Percentiles rank a stretch among this genome's conserved stretches.
phyloP scores from a whole-genome alignment of 2,329 filamentous ascomycete species.

The Cytospora piceicola region DNA sequence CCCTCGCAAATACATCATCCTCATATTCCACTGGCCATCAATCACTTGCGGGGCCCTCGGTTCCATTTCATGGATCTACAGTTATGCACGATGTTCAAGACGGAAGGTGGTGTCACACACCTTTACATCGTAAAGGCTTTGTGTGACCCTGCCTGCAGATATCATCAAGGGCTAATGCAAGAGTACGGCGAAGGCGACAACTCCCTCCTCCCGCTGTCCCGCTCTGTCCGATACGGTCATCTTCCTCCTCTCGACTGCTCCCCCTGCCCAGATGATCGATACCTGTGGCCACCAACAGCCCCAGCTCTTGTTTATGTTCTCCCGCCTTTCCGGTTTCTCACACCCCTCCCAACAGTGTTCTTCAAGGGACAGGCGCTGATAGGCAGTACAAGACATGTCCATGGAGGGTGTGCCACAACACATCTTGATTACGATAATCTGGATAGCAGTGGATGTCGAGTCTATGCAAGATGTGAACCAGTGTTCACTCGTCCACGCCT shows the following conservation, averaged over 20 bases:
- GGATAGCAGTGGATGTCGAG: not conserved
- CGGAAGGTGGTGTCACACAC: not conserved
- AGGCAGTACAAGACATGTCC: not conserved
- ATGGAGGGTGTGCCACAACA: conserved; percentile 9
- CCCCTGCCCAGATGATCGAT: not conserved
- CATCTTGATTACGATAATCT: conserved; percentile 10
- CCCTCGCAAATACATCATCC: not conserved
- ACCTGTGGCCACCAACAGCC: not conserved
- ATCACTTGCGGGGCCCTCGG: not conserved
- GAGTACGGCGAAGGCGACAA: conserved; percentile 1
- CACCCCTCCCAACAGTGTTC: conserved; percentile 5
- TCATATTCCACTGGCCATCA: not conserved
- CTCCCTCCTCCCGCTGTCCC: not conserved
- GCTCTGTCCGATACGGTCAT: not conserved
- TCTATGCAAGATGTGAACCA: conserved; percentile 5
- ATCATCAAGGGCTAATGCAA: not conserved
- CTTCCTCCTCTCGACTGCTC: not conserved
- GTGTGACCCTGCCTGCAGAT: not conserved
- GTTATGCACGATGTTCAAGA: not conserved
- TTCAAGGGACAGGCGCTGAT: not conserved
- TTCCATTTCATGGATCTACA: not conserved
- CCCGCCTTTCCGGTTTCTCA: not conserved
- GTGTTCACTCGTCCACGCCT: conserved; percentile 5
- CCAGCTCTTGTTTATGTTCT: conserved; percentile 3
- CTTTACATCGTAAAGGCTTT: no score